Base-by-base conservation (phyloP, 148 eudicot species). In the Chenopodium quinoa region DNA sequence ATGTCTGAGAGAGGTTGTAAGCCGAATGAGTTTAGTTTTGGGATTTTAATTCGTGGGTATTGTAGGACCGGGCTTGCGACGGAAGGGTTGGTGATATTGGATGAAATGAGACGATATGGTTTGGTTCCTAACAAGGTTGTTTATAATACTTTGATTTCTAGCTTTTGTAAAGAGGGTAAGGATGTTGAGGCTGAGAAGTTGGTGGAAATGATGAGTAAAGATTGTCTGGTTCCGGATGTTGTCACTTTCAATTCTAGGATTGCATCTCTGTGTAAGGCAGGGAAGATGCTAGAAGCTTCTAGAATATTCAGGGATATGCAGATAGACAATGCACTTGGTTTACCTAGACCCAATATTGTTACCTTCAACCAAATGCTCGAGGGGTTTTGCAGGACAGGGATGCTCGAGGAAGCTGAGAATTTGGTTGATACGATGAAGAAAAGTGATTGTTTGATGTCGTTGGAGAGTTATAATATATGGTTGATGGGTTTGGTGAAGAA, bases 241-340 rank as follows among this genome's bases (percentile, higher is more conserved):
- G 95, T 93, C 73, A 96, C 97, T 65, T 96, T 96, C 65, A 96
- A 96, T 88, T 90, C 97, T 54, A 90, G 99, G 86, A 93, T 96
- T 80, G 80, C 94, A 12, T 91, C 93, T 85, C 87, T 96, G 52
- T 93, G 99, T 86, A 83, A 75, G 14, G 78, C 87, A 9, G 95
- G 99, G 80, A 96, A 93, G 85, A 81, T 92, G 83, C 84, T 91
- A 29, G 99, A 96, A 84, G 99, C 98, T 31, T 91, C 93, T 65
- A 87, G 93, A 32, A 92, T 96, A 82, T 96, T 93, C 70, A 86
- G 97, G 86, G 99, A 96, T 81, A 96, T 96, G 99, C 98, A 93
- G 89, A 86, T 87, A 25, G 93, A 89, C 84, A 85, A 88, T 80
- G 91, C 85, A 58, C 81, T 92, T 76, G 93, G 92, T 11, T 80